Evolutionary conservation across 2,329 filamentous ascomycete genomes (phyloP), one percentile per base, ranked within the genome.

Genomic region (Teratosphaeria destructans): DNA sequence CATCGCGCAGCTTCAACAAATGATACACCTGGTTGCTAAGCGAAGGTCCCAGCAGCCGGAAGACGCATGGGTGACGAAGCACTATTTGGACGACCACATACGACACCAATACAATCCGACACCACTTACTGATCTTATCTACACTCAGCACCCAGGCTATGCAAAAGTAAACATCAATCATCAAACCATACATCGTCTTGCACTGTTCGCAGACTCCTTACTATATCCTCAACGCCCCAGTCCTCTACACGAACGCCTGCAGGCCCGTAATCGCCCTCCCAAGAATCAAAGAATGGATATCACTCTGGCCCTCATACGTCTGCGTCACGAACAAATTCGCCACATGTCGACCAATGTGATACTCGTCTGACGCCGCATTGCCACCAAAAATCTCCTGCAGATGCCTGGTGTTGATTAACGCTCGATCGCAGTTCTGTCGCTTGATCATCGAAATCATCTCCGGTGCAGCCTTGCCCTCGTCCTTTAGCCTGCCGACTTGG

Each of bases 371-470:
- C 56, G 94, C 90, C n/a, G 94, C 94, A 71, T 99, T 99, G 34
- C 94, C 94, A 60, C 94, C 94, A 77, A 99, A 96, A 26, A 99
- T 84, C 78, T 99, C 94, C 75, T 99, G 94, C 62, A 99, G 78
- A 62, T 82, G n/a, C 65, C 94, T 82, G 23, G 91, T 85, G 65
- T 93, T 91, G 34, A 83, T 78, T 68, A 99, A 78, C 16, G 94
- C 94, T 57, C 87, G 81, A 75, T 99, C 94, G 75, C 94, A 99
- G 76, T 99, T 99, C 78, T 97, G 92, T 66, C 94, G 82, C 82
- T 99, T 99, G 72, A 97, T 86, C 89, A 99, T 87, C 8, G 82
- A 85, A 69, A 99, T 95, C 93, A 97, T 97, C 78, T 99, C 94
- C 6, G 94, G 92, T 2, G 88, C 86, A 27, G 83, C 85, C 74